phyloP scores from a whole-genome alignment of 2,329 filamentous ascomycete genomes.

The Aspergillus puulaauensis region DNA sequence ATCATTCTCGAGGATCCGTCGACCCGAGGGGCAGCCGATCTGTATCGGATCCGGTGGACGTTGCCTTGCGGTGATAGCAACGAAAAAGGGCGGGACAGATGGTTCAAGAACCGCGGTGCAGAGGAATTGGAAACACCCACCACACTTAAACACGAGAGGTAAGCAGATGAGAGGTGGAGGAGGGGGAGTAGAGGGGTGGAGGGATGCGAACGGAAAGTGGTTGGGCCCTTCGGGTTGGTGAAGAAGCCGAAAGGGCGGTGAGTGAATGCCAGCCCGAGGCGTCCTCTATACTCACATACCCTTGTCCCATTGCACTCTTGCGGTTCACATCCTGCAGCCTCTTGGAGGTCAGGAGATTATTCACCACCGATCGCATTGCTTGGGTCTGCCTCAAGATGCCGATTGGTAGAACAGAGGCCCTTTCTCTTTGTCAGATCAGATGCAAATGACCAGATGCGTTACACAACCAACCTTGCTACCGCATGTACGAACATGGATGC shows the following conservation, averaged over 20 bases:
- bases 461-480: slow-evolving; percentile 1
- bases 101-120: neutral
- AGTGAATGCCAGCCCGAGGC: slow-evolving; percentile 2
- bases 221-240: slow-evolving; percentile 1
- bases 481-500: slow-evolving; percentile 5
- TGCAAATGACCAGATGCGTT: slow-evolving; percentile 10
- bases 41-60: slow-evolving; percentile 3
- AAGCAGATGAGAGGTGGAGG: slow-evolving; percentile 12
- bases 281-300: neutral
- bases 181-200: slow-evolving; percentile 18
- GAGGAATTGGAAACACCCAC: slow-evolving; percentile 9
- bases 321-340: slow-evolving; percentile 20
- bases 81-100: neutral
- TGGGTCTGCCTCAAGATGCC: neutral
- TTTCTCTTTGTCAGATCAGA: slow-evolving; percentile 5
- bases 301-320: neutral
- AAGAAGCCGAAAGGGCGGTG: slow-evolving; percentile 11
- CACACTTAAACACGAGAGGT: slow-evolving; percentile 3
- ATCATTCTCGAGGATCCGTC: slow-evolving; percentile 20
- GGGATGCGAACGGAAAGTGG: slow-evolving; percentile 1
- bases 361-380: neutral
- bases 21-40: slow-evolving; percentile 8
- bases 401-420: slow-evolving; percentile 2
- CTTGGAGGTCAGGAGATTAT: slow-evolving; percentile 6
- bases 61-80: neutral